Percentiles rank a stretch among this genome's conserved stretches.
Evolutionary conservation across 2,329 filamentous ascomycete genomes (phyloP).

Genomic region (Exophiala dermatitidis): DNA sequence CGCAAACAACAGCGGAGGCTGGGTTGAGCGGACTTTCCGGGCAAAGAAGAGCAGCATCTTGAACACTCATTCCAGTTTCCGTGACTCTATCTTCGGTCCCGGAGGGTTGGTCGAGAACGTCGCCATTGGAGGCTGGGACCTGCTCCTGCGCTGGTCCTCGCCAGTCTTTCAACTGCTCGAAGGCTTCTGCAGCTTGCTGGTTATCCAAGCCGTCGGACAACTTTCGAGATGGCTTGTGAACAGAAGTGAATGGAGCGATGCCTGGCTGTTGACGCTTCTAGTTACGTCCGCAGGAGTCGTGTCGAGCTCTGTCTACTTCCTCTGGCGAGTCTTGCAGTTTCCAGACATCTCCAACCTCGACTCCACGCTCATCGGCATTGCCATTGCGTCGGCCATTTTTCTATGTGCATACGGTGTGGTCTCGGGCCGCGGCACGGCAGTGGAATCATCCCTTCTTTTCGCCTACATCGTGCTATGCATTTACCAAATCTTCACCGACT

Average conservation of each 20-base stretch:
- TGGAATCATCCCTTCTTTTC: slow-evolving; percentile 91
- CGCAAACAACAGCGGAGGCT: slow-evolving; percentile 61
- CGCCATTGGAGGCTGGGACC: slow-evolving; percentile 83
- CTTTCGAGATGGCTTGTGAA: slow-evolving; percentile 95
- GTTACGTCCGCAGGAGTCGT: slow-evolving; percentile 85
- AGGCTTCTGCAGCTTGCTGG: slow-evolving; percentile 90
- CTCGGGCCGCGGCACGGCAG: slow-evolving; percentile 85
- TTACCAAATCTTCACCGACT: slow-evolving; percentile 99
- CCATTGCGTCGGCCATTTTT: slow-evolving; percentile 87
- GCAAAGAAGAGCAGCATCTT: slow-evolving; percentile 48
- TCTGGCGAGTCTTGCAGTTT: slow-evolving; percentile 91
- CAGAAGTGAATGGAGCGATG: slow-evolving; percentile 76
- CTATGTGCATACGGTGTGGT: slow-evolving; percentile 90
- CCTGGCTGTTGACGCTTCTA: slow-evolving; percentile 89
- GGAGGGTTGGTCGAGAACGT: slow-evolving; percentile 73
- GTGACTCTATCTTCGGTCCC: slow-evolving; percentile 82
- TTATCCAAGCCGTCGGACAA: slow-evolving; percentile 91
- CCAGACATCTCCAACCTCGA: slow-evolving; percentile 89
- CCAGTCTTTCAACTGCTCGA: slow-evolving; percentile 91
- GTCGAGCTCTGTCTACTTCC: slow-evolving; percentile 88
- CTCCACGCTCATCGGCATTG: slow-evolving; percentile 83
- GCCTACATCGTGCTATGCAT: slow-evolving; percentile 97
- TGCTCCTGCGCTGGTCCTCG: slow-evolving; percentile 77
- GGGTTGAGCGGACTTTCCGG: slow-evolving; percentile 73
- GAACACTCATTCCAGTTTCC: slow-evolving; percentile 54